Evolutionary conservation across 2,329 filamentous ascomycete genomes (phyloP).

Genomic region (Exophiala xenobiotica): DNA sequence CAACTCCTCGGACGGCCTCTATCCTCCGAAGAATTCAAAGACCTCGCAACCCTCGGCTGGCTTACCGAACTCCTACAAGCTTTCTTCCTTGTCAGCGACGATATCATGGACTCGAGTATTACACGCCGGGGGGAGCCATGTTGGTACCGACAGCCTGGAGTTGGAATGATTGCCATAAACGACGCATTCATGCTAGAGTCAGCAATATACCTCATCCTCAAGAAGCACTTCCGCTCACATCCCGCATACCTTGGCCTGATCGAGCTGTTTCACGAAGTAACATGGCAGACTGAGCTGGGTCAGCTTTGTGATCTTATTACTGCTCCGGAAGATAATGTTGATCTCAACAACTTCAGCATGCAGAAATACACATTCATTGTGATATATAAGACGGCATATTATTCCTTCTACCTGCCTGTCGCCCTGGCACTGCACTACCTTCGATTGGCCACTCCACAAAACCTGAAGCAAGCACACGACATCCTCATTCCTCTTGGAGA

Average conservation of each 20-base stretch:
- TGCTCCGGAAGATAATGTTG: conserved; percentile 87
- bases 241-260: conserved; percentile 85
- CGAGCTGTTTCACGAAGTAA: conserved; percentile 94
- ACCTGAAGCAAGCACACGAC: conserved; percentile 82
- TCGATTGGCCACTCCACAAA: conserved; percentile 79
- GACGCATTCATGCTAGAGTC: conserved; percentile 95
- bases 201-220: conserved; percentile 84
- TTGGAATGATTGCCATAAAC: conserved; percentile 97
- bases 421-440: conserved; percentile 85
- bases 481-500: conserved; percentile 97
- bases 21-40: conserved; percentile 79
- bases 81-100: conserved; percentile 97
- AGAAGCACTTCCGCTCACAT: conserved; percentile 88
- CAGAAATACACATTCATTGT: conserved; percentile 98
- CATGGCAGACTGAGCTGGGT: conserved; percentile 91
- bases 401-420: conserved; percentile 97
- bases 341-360: conserved; percentile 92
- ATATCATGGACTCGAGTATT: conserved; percentile 97
- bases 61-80: conserved; percentile 97
- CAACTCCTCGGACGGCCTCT: conserved; percentile 73
- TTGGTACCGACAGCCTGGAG: conserved; percentile 88
- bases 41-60: conserved; percentile 87
- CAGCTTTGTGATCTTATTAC: conserved; percentile 94
- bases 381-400: conserved; percentile 99
- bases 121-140: conserved; percentile 92